phyloP scores from a whole-genome alignment of 2,329 filamentous ascomycete genomes.

The Pseudohalonectria lignicola region DNA sequence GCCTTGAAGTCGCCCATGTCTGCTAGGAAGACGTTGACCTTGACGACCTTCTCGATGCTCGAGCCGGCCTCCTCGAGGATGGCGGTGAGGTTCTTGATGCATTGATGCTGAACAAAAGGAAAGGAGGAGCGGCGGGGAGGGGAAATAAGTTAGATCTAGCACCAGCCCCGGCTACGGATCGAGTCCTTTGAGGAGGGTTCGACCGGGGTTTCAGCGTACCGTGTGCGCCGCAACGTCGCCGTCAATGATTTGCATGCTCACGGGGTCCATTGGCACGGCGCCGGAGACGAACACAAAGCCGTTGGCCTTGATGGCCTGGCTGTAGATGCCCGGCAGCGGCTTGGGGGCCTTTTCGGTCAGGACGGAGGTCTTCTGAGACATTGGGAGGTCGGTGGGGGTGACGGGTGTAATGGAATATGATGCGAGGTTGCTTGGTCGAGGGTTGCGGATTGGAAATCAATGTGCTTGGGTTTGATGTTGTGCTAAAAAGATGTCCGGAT shows the following conservation, averaged over 20 bases:
- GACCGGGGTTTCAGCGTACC: constrained; percentile 14
- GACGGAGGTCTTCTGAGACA: constrained; percentile 29
- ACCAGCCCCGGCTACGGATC: not conserved
- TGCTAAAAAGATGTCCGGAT: too few relatives aligned
- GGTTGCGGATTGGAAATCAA: too few relatives aligned
- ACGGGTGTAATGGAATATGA: constrained; percentile 39
- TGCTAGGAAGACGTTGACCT: constrained; percentile 62
- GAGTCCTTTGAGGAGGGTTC: not conserved
- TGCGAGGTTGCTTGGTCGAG: too few relatives aligned
- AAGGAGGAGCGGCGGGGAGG: too few relatives aligned
- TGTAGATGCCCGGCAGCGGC: constrained; percentile 26
- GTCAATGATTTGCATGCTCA: constrained; percentile 43
- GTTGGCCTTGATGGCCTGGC: constrained; percentile 53
- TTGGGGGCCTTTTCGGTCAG: constrained; percentile 28
- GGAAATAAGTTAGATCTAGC: not conserved
- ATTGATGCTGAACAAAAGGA: constrained; percentile 46
- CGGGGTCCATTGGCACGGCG: constrained; percentile 55
- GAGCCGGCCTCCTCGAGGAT: constrained; percentile 60
- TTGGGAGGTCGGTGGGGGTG: constrained; percentile 17
- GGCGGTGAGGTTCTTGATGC: constrained; percentile 60
- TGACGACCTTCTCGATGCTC: constrained; percentile 54
- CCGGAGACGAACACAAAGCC: constrained; percentile 62
- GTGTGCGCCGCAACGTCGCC: constrained; percentile 58
- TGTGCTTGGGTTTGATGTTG: too few relatives aligned
- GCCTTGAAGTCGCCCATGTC: constrained; percentile 64